phyloP scores from a whole-genome alignment of 1,284 basidiomycete genomes.

The Ustilago shanxiensis region DNA sequence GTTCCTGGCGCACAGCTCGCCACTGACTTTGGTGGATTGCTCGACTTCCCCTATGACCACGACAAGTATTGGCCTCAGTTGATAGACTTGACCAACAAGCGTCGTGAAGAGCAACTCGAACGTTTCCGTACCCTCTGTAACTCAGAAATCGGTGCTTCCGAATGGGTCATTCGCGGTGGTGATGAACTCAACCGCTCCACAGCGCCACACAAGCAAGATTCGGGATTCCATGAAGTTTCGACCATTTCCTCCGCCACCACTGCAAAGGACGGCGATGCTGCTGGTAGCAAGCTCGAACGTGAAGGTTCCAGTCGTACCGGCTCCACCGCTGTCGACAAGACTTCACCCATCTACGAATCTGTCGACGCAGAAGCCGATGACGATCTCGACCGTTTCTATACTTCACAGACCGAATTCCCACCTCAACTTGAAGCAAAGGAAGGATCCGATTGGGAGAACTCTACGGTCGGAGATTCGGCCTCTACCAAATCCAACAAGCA shows the following conservation, averaged over 20 bases:
- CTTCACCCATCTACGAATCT: conserved; percentile 21
- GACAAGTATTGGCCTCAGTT: conserved; percentile 81
- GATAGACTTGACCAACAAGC: conserved; percentile 74
- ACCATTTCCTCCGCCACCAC: conserved; percentile 1
- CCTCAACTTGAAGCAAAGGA: conserved; percentile 22
- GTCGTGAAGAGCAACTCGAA: conserved; percentile 74
- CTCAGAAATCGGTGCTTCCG: conserved; percentile 65
- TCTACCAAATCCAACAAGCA: conserved; percentile 11
- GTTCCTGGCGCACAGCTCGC: conserved; percentile 59
- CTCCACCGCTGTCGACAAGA: conserved; percentile 11
- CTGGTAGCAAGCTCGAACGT: background rate
- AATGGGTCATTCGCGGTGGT: conserved; percentile 70
- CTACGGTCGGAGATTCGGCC: conserved; percentile 17
- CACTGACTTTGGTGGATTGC: conserved; percentile 59
- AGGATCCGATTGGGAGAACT: conserved; percentile 26
- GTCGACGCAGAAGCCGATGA: conserved; percentile 20
- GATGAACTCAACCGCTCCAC: conserved; percentile 40
- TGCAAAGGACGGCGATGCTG: background rate
- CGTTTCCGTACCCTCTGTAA: conserved; percentile 72
- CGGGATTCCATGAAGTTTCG: conserved; percentile 31
- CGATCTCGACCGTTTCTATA: conserved; percentile 51
- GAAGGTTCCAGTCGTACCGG: conserved; percentile 14
- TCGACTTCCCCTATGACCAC: conserved; percentile 76
- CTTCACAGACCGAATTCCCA: conserved; percentile 35
- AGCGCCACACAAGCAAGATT: conserved; percentile 41